phyloP scores from a whole-genome alignment of 805 yeast genomes.

The Debaryomyces maramus region DNA sequence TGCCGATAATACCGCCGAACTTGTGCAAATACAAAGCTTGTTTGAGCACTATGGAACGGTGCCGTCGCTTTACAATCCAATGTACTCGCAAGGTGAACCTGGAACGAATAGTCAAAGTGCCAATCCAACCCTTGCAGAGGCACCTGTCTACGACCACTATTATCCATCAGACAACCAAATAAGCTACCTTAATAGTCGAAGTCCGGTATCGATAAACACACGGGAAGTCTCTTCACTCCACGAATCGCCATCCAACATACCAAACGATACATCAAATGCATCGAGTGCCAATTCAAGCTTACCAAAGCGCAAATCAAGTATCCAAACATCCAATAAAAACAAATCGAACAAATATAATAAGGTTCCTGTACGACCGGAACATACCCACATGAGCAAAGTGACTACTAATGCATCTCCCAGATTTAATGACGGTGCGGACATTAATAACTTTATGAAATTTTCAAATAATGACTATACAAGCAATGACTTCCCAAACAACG shows the following conservation, averaged over 20 bases:
- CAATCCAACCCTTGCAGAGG: neutral
- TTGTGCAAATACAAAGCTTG: neutral
- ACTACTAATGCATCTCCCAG: neutral
- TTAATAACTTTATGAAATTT: neutral
- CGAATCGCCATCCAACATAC: neutral
- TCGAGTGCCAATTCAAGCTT: neutral
- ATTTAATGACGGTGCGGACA: neutral
- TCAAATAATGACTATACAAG: neutral
- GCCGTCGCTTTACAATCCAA: neutral
- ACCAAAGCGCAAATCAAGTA: neutral
- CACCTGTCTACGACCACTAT: neutral
- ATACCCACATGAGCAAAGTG: neutral
- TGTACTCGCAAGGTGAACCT: neutral
- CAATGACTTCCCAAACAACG: neutral
- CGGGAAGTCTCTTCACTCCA: neutral
- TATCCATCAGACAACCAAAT: neutral
- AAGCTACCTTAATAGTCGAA: neutral
- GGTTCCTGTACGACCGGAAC: neutral
- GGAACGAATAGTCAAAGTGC: neutral
- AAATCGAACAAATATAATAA: neutral
- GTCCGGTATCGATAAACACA: neutral
- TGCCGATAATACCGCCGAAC: neutral
- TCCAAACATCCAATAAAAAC: neutral
- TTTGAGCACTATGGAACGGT: neutral
- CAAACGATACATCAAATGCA: neutral